Evolutionary conservation across 108 stramenopile genomes (phyloP), one percentile per base, ranked within the genome.

Genomic region (Nannochloropsis gaditana): DNA sequence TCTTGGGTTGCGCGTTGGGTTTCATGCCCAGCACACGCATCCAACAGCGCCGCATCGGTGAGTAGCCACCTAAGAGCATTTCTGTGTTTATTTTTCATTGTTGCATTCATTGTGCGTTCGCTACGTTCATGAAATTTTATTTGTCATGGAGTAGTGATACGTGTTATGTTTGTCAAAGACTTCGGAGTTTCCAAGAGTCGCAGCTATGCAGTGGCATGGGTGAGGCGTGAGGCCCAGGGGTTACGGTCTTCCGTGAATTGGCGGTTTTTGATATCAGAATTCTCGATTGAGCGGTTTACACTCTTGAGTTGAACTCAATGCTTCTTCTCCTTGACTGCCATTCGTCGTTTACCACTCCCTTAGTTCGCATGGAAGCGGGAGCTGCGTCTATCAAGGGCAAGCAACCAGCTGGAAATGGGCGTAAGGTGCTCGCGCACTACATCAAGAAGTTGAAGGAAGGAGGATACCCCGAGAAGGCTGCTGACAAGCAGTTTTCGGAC

Each of bases 401-500:
- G 59, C 59, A 73, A n/a, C 59, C 59, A 0, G 59, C 59, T n/a
- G 59, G 59, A 73, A 73, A 73, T 6, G 59, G 59, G 15, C 59
- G 59, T n/a, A 73, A 73, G 59, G 59, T 73, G 5, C n/a, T 73
- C 19, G 59, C 59, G 59, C 59, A 73, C 6, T 73, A 73, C 59
- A 73, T 73, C 59, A 73, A 73, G 59, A 73, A 73, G 59, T n/a
- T 73, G 5, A 73, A 73, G 59, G 59, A 73, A n/a, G 59, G 59
- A n/a, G 59, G 59, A 73, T 73, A 73, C 59, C 59, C 59, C n/a
- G 59, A 73, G 6, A 73, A 73, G 59, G 59, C 59, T n/a, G 59
- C 59, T n/a, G 59, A 73, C 59, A 73, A 73, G 2, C 59, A 73
- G n/a, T 73, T 73, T 73, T 15, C 59, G 19, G 59, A 73, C 59